Evolutionary conservation across 2,329 filamentous ascomycete genomes (phyloP).

Genomic region (Pseudocercospora cruenta): DNA sequence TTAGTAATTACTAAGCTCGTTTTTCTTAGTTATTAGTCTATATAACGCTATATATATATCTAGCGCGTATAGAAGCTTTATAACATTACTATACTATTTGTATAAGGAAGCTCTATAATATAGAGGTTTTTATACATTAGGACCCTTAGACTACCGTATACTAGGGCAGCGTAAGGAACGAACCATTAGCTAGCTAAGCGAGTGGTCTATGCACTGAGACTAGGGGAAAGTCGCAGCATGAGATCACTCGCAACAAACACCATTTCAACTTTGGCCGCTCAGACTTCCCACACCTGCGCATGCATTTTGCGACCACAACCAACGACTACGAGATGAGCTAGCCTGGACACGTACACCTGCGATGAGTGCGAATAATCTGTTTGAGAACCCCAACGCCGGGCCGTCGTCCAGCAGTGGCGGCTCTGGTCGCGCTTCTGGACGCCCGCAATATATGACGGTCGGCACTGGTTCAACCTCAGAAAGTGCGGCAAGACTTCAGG

Average conservation of each 20-base stretch:
- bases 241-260: not conserved
- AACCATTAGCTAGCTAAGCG: too few species aligned
- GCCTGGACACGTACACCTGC: not conserved
- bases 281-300: not conserved
- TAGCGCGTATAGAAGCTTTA: too few species aligned
- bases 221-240: not conserved
- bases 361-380: slow-evolving; percentile 41
- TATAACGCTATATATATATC: too few species aligned
- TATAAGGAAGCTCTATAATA: too few species aligned
- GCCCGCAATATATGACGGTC: slow-evolving; percentile 82
- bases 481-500: slow-evolving; percentile 78
- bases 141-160: too few species aligned
- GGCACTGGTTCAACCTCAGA: slow-evolving; percentile 80
- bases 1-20: too few species aligned
- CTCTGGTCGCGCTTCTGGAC: slow-evolving; percentile 32
- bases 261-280: not conserved
- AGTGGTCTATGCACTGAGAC: too few species aligned
- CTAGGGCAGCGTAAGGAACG: too few species aligned
- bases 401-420: slow-evolving; percentile 32
- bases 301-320: not conserved
- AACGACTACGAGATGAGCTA: slow-evolving; percentile 3
- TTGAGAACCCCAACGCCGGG: slow-evolving; percentile 33
- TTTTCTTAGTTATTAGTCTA: too few species aligned
- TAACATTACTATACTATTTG: too few species aligned
- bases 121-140: too few species aligned